phyloP scores from a whole-genome alignment of 164 flowering plant species.

The Berberis thunbergii region DNA sequence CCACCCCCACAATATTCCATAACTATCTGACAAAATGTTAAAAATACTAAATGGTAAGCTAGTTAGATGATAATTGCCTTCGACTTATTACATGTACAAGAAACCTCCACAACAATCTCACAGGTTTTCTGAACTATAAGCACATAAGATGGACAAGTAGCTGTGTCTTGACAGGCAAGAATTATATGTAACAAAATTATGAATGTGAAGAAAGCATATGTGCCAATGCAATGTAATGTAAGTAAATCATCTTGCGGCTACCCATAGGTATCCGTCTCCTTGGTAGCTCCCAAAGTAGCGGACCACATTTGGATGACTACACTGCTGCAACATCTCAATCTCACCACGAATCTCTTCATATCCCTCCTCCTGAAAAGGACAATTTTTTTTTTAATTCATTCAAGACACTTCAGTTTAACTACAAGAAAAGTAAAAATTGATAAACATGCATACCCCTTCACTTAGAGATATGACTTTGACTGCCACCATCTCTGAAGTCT shows the following conservation, averaged over 20 bases:
- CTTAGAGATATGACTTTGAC: constrained; percentile 87
- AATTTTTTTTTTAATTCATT: background rate
- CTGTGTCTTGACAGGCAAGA: background rate
- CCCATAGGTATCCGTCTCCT: constrained; percentile 99
- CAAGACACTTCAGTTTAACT: constrained; percentile 2
- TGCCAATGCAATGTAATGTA: background rate
- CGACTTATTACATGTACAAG: too few species aligned
- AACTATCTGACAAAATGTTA: constrained; percentile 69
- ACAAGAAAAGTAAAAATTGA: background rate
- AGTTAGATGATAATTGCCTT: too few species aligned
- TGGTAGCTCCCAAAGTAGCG: constrained; percentile 98
- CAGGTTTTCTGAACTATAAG: background rate
- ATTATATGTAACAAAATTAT: too few species aligned
- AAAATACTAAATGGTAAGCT: background rate
- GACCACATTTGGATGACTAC: constrained; percentile 98
- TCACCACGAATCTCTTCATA: constrained; percentile 99
- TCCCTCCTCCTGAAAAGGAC: constrained; percentile 76
- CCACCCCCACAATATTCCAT: constrained; percentile 99
- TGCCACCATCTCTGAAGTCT: constrained; percentile 93
- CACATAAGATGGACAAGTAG: background rate
- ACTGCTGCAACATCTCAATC: constrained; percentile 98
- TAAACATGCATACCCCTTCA: constrained; percentile 66
- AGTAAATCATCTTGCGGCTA: constrained; percentile 17
- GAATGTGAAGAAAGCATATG: background rate
- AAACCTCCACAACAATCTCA: too few species aligned